Conservation (phyloP, 2,329 filamentous ascomycete genomes). For the Ophiostoma sp. region DNA sequence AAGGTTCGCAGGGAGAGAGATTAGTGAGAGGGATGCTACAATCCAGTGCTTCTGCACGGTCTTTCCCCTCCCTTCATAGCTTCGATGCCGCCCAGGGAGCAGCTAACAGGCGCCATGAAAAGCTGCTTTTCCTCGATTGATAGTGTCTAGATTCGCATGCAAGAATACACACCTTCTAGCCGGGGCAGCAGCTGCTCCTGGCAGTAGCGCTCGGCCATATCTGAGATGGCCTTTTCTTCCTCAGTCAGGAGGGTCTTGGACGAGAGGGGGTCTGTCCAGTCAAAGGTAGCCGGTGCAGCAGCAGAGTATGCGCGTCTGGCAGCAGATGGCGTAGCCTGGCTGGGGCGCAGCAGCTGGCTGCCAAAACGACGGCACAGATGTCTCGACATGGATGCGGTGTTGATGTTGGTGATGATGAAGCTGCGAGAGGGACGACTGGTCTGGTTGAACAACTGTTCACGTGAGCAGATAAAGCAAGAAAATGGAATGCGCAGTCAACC, state of each 20-base stretch:
- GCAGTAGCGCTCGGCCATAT: constrained; percentile 89
- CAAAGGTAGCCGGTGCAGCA: constrained; percentile 46
- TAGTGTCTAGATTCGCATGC: background rate
- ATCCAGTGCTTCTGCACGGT: constrained; percentile 6
- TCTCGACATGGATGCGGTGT: constrained; percentile 23
- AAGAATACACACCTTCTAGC: constrained; percentile 65
- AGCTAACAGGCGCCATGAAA: no score
- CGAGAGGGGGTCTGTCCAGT: constrained; percentile 87
- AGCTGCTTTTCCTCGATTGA: background rate
- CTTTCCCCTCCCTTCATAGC: constrained; percentile 12
- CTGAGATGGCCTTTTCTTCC: constrained; percentile 82
- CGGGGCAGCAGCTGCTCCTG: constrained; percentile 82
- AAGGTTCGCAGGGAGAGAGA: constrained; percentile 15
- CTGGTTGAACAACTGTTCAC: background rate
- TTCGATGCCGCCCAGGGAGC: background rate
- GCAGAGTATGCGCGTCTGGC: constrained; percentile 24
- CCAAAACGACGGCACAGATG: constrained; percentile 22
- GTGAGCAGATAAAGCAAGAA: background rate
- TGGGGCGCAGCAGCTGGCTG: constrained; percentile 22
- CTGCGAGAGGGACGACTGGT: background rate
- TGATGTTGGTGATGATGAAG: background rate
- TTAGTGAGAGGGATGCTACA: constrained; percentile 14
- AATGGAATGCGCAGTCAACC: background rate
- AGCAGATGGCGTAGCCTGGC: constrained; percentile 13
- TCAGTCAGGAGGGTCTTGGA: constrained; percentile 73